A percentile compares a stretch with the other conserved stretches of the same genome.
phyloP scores from a whole-genome alignment of 78 protist species.

The Bodo saltans region DNA sequence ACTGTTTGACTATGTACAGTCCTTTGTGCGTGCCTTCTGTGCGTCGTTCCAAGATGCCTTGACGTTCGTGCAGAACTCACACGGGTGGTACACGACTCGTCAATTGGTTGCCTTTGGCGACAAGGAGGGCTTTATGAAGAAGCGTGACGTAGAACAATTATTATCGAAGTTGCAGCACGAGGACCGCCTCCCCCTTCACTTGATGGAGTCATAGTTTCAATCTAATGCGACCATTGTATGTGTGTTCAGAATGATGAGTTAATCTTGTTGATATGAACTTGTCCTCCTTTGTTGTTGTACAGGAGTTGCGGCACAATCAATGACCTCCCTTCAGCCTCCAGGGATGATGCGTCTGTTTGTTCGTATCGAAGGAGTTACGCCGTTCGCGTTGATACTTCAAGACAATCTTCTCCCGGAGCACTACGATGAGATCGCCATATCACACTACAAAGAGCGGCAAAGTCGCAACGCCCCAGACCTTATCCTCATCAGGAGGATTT shows the following conservation, averaged over 20 bases:
- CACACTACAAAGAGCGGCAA: conserved; percentile 14
- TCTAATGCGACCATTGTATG: no score
- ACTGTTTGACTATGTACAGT: not conserved
- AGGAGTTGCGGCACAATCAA: no score
- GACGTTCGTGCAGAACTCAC: no score
- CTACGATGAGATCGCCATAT: conserved; percentile 18
- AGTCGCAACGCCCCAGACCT: conserved; percentile 13
- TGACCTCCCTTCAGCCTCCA: no score
- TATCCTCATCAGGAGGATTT: conserved; percentile 2
- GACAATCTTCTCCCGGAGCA: conserved; percentile 31
- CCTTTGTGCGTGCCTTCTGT: not conserved
- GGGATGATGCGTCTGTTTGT: conserved; percentile 24
- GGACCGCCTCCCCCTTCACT: not conserved
- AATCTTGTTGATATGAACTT: no score
- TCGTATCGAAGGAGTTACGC: not conserved
- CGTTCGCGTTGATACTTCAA: not conserved
- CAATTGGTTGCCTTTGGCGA: not conserved
- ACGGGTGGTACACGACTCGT: not conserved
- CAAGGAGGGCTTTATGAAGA: not conserved
- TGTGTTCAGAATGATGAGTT: no score
- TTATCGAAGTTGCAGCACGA: not conserved
- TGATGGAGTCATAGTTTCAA: not conserved
- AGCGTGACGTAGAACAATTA: not conserved
- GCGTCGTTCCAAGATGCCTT: not conserved
- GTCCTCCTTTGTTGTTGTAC: no score